Percentiles rank a stretch among this genome's conserved stretches.
Evolutionary conservation across 2,329 filamentous ascomycete species (phyloP).

Genomic region (Aspergillus tanneri): DNA sequence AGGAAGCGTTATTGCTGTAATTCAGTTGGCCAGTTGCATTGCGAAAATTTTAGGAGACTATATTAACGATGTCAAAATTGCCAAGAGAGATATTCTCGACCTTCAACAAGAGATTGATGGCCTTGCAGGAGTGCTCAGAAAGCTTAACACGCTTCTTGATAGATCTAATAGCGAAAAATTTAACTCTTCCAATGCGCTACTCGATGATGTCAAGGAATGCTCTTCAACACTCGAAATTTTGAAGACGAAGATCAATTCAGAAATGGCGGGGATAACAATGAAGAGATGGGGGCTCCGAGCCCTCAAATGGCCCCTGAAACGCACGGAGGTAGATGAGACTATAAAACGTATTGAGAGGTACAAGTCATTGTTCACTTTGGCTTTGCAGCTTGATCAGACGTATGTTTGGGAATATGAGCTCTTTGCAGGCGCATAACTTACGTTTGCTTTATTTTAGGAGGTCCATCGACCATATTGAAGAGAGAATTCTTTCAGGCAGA

Average conservation of each 20-base stretch:
- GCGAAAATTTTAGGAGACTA: conserved; percentile 24
- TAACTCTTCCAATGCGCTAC: not conserved
- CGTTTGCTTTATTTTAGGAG: too few species aligned
- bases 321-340: conserved; percentile 23
- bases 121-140: conserved; percentile 15
- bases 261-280: conserved; percentile 16
- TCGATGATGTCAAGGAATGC: conserved; percentile 7
- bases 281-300: conserved; percentile 25
- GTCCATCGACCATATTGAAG: too few species aligned
- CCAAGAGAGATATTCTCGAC: conserved; percentile 21
- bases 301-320: conserved; percentile 33
- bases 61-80: conserved; percentile 24
- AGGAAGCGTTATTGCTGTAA: conserved; percentile 25
- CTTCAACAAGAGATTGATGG: conserved; percentile 15
- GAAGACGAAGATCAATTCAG: conserved; percentile 16
- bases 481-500: too few species aligned
- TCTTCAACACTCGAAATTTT: conserved; percentile 8
- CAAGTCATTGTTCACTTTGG: conserved; percentile 25
- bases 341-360: conserved; percentile 23
- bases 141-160: conserved; percentile 15
- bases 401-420: too few species aligned
- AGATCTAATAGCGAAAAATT: conserved; percentile 6
- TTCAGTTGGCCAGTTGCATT: conserved; percentile 23
- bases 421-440: too few species aligned
- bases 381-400: conserved; percentile 30